Base-by-base conservation (phyloP, 305 asterid genomes). In the Stenogyne calaminthoides region DNA sequence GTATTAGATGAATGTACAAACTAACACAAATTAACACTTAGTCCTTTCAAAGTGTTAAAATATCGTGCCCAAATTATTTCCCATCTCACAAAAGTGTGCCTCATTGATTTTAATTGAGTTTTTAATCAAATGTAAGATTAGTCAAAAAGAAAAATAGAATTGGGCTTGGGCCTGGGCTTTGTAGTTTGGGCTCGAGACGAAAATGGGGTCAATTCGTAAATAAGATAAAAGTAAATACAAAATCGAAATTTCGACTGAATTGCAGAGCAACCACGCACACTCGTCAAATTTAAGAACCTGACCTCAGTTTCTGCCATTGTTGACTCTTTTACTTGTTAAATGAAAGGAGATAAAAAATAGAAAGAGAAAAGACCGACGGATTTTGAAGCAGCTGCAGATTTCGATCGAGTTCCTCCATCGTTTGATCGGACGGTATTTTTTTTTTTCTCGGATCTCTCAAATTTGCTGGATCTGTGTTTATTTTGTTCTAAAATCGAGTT, bases 351-450 rank as follows among this genome's bases (percentile, higher is more conserved):
- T 16, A 4, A 19, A 46, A n/a, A 46, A 14, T 46, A 46, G 54
- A 46, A 12, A 36, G 25, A 36, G 12, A 14, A 69, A 16, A 7
- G 7, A 19, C 19, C 9, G 65, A 82, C 84, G 89, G 88, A 78
- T 70, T 76, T 9, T 72, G 87, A 77, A 15, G 78, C 77, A 22
- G 89, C 83, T 70, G 80, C 83, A 58, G 86, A 79, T 75, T 74
- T 71, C 71, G 87, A 74, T 63, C 83, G 59, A 62, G 78, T 72
- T 63, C 86, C 91, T 73, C 86, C 90, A 29, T 74, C 89, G 34
- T 87, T 90, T 74, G 89, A 91, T 78, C 87, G 75, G 15, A 58
- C 67, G 92, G 96, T 87, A 83, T 3, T 34, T 36, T 5, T n/a
- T 47, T 18, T 18, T 15, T 49, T 16, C 29, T 20, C 58, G 34